Base-by-base conservation (phyloP, 352 stramenopile genomes). In the Phytophthora syringae region DNA sequence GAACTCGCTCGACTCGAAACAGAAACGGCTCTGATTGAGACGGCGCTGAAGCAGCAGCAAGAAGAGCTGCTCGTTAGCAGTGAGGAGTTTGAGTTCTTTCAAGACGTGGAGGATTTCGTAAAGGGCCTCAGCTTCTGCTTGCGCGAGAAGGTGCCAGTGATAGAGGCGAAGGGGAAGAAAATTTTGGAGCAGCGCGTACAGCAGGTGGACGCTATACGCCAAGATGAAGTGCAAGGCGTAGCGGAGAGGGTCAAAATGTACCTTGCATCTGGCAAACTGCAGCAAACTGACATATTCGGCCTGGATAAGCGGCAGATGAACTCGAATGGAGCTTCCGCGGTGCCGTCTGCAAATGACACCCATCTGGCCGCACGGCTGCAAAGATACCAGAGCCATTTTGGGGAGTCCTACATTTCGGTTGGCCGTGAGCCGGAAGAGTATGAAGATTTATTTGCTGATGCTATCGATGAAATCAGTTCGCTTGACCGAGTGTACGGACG, bases 31-130 rank as follows among this genome's bases (percentile, higher is more conserved):
- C 57, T 86, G 10, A 67, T 88, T 5, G 60, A 89, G 24, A 64
- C 78, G 15, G 79, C 69, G 22, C 24, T 85, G 3, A 49, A 68
- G 22, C 32, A 82, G 25, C 79, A 94, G 45, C 50, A 60, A 7
- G 64, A 88, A 55, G 78, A 90, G 22, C 72, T 88, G 6, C 51
- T 84, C 3, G 61, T 67, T 3, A 80, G 71, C 44, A 90, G 82
- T 18, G 79, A 92, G 63, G 68, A 90, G 70, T 91, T 86, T 59
- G 85, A 94, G 45, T 92, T 88, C 51, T 92, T 92, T 36, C 83
- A 91, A 43, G 76, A 85, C 16, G 58, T 94, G 5, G 84, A 92
- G 64, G 80, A 91, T 60, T 94, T 80, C 49, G 81, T 91, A 2
- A 88, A 88, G 40, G 79, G 83, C 0, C 50, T 94, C 55, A 91